phyloP scores from a whole-genome alignment of 2,329 filamentous ascomycete species.

The Eutypella sp. region DNA sequence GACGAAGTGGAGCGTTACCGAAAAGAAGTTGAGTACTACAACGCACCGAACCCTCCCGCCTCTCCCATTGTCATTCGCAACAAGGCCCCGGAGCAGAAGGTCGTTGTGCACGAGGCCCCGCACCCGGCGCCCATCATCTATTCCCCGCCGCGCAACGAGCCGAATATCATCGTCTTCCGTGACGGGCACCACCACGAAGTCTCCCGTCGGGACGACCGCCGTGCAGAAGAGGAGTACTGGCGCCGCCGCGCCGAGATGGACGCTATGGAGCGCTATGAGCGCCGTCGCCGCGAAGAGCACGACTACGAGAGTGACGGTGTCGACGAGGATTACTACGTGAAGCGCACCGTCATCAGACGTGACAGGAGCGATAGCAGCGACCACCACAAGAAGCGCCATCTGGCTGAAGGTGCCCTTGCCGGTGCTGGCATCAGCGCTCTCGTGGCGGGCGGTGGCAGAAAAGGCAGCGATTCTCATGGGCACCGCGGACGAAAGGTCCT shows the following conservation, averaged over 20 bases:
- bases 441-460: slow-evolving; percentile 48
- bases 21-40: slow-evolving; percentile 59
- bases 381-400: slow-evolving; percentile 51
- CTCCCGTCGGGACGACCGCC: slow-evolving; percentile 29
- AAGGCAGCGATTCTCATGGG: slow-evolving; percentile 44
- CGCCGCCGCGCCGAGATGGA: slow-evolving; percentile 36
- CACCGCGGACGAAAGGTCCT: slow-evolving; percentile 54
- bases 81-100: slow-evolving; percentile 52
- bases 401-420: slow-evolving; percentile 61
- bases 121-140: slow-evolving; percentile 47
- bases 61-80: slow-evolving; percentile 54
- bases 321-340: slow-evolving; percentile 42
- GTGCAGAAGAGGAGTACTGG: slow-evolving; percentile 45
- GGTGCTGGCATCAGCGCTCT: slow-evolving; percentile 59
- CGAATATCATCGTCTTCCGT: slow-evolving; percentile 39
- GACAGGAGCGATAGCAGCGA: slow-evolving; percentile 46
- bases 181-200: slow-evolving; percentile 34
- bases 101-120: slow-evolving; percentile 55
- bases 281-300: slow-evolving; percentile 32
- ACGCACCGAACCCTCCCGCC: slow-evolving; percentile 42
- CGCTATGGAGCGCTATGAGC: slow-evolving; percentile 25
- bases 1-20: slow-evolving; percentile 55
- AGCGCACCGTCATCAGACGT: slow-evolving; percentile 42
- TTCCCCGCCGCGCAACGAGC: slow-evolving; percentile 34
- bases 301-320: slow-evolving; percentile 34